Percentiles rank a stretch among this genome's conserved stretches.
These are phyloP conservation scores for Salix arbutifolia DNA, from an alignment of 345 rosid species.

Conservation along the genomic window DNA sequence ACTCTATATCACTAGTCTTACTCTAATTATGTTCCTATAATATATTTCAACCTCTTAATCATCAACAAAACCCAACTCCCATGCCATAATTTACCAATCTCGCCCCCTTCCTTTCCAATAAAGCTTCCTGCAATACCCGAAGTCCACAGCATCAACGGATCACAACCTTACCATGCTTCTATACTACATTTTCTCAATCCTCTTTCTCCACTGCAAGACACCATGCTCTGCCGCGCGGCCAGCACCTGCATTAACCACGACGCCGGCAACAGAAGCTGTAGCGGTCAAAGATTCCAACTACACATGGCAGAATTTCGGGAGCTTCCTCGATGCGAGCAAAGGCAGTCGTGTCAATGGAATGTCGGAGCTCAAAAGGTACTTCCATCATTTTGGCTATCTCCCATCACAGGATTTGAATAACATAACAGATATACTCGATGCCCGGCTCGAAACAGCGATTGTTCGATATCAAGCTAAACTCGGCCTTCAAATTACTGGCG, in stretches of 20 bases:
- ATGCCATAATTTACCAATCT: neutral
- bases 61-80: neutral
- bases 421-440: conserved; percentile 24
- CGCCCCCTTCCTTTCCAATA: conserved; percentile 28
- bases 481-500: conserved; percentile 48
- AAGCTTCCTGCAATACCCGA: conserved; percentile 17
- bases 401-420: conserved; percentile 2
- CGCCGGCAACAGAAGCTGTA: conserved; percentile 25
- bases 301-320: conserved; percentile 13
- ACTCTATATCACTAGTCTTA: neutral
- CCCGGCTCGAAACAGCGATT: conserved; percentile 36
- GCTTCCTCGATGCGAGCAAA: conserved; percentile 13
- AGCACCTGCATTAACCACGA: conserved; percentile 19
- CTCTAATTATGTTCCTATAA: neutral
- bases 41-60: neutral
- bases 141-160: neutral
- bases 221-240: neutral
- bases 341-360: conserved; percentile 26
- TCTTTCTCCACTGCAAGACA: conserved; percentile 18
- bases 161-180: conserved; percentile 11
- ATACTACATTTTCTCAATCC: conserved; percentile 24
- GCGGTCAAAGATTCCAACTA: neutral
- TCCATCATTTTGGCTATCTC: conserved; percentile 52
- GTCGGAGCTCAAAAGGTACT: conserved; percentile 46
- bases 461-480: conserved; percentile 41